These are phyloP conservation scores for Conticribra guillardii DNA, from an alignment of 108 stramenopile genomes.

Conservation along the genomic window DNA sequence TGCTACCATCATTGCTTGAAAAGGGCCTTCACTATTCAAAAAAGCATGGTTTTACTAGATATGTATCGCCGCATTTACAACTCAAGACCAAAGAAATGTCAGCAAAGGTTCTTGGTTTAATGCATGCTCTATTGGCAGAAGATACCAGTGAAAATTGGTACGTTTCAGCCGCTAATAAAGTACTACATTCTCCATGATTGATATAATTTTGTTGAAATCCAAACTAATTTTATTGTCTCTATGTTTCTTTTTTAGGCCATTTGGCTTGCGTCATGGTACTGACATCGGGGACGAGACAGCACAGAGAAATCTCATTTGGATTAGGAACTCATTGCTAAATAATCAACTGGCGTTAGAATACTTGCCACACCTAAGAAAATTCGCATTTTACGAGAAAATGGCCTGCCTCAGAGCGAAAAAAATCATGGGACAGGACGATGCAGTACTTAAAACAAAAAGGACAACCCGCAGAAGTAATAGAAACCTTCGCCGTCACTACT, in stretches of 20 bases:
- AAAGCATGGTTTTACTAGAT: background rate
- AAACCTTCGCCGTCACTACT: slow-evolving; percentile 26
- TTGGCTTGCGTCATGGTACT: slow-evolving; percentile 20
- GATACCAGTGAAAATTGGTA: slow-evolving; percentile 13
- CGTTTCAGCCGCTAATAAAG: too few relatives aligned
- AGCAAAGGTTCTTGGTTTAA: slow-evolving; percentile 4
- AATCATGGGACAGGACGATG: slow-evolving; percentile 24
- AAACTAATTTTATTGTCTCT: too few relatives aligned
- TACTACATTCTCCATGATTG: too few relatives aligned
- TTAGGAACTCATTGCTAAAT: slow-evolving; percentile 14
- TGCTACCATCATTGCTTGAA: slow-evolving; percentile 23
- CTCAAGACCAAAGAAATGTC: slow-evolving; percentile 10
- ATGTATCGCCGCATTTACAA: slow-evolving; percentile 13
- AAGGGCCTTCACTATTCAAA: slow-evolving; percentile 5
- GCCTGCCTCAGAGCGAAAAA: slow-evolving; percentile 17
- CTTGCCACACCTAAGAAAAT: slow-evolving; percentile 41
- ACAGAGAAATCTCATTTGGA: slow-evolving; percentile 12
- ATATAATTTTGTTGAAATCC: too few relatives aligned
- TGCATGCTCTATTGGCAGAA: slow-evolving; percentile 8
- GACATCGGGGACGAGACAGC: background rate
- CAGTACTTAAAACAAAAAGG: slow-evolving; percentile 5
- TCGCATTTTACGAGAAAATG: slow-evolving; percentile 36
- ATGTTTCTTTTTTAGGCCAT: background rate
- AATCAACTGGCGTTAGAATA: slow-evolving; percentile 40
- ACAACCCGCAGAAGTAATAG: slow-evolving; percentile 25